phyloP scores from a whole-genome alignment of 2,329 filamentous ascomycete genomes.

The Xylariaceae sp. region DNA sequence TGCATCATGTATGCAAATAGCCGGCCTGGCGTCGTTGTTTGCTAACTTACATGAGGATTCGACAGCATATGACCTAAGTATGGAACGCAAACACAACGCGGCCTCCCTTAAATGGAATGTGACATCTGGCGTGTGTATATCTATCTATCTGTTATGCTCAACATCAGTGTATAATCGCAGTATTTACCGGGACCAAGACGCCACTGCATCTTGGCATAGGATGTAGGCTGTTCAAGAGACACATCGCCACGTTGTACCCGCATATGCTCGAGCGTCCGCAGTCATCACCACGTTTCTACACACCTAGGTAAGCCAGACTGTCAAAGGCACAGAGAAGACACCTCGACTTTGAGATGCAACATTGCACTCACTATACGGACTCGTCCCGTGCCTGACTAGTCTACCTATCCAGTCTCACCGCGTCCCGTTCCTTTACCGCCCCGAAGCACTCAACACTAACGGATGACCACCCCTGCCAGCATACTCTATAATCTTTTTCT shows the following conservation, averaged over 20 bases:
- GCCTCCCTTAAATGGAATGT: neutral
- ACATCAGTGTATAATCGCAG: conserved; percentile 1
- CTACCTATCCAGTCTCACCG: neutral
- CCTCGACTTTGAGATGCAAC: neutral
- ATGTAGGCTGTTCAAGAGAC: neutral
- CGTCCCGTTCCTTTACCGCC: neutral
- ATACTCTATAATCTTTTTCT: neutral
- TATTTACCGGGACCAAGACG: neutral
- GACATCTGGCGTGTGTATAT: conserved; percentile 2
- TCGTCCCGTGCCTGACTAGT: neutral
- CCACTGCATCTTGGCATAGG: neutral
- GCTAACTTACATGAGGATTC: conserved; percentile 9
- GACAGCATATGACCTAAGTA: conserved; percentile 10
- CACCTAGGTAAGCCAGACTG: conserved; percentile 13
- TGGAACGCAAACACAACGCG: neutral
- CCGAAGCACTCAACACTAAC: neutral
- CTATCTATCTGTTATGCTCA: conserved; percentile 1
- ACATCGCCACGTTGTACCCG: conserved; percentile 4
- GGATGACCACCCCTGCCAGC: neutral
- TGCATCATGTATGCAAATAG: conserved; percentile 3
- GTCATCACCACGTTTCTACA: neutral
- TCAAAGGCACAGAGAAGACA: neutral
- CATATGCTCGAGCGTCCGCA: conserved; percentile 5
- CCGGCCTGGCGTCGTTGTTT: conserved; percentile 3
- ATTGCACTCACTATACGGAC: neutral